Evolutionary conservation across 106 monocot genomes (phyloP), one percentile per base, ranked within the genome.

Genomic region (Cymbidium sinense): DNA sequence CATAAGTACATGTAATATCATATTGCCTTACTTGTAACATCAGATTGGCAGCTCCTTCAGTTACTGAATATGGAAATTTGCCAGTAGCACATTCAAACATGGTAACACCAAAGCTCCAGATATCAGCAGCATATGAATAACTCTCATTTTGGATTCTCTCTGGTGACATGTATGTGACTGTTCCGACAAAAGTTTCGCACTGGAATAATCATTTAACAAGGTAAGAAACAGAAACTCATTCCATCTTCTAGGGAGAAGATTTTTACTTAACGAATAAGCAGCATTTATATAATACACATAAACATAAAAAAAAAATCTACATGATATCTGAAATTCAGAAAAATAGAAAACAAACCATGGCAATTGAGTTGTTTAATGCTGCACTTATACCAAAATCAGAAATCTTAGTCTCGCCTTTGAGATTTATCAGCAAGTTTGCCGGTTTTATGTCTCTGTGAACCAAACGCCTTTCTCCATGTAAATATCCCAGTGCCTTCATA

Each of bases 151-250:
- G 85, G 73, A 99, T 99, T 80, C 99, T 88, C 85, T 99, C 99
- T 78, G 99, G 99, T 29, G 99, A 99, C 99, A 99, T 99, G 82
- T 99, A 99, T 15, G 95, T 99, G 35, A 99, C 99, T 0, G 99
- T 99, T 43, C 99, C 99, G 67, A 99, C 92, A 89, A 99, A 99
- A 67, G 99, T 99, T 78, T 94, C 99, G 87, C 99, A 99, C 99
- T 99, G 79, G 44, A 52, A 86, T 21, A 70, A 65, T n/a, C 37
- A 76, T 20, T 44, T 52, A 27, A n/a, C 52, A 10, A 82, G 10
- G 43, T 73, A 70, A 82, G 50, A 52, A 81, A 50, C 52, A 50
- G 21, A 65, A 52, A 47, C 20, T 61, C 55, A 76, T 82, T 52
- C 23, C 17, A 74, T 62, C 27, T 43, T 35, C 12, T 47, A 13